Conservation (phyloP, 2,329 filamentous ascomycete genomes). For the Pseudogymnoascus sp. region DNA sequence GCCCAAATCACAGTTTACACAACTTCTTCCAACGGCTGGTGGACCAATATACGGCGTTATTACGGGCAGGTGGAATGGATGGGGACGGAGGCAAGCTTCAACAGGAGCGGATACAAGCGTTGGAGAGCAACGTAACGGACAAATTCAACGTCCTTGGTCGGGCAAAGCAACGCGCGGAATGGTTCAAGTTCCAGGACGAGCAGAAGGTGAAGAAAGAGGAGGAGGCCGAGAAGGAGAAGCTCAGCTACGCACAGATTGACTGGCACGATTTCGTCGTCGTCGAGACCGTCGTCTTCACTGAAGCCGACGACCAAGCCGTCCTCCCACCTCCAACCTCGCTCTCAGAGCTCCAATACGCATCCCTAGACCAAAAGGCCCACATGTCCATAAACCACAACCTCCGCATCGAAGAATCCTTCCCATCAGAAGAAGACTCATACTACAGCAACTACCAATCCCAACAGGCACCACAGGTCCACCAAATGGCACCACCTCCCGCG, state of each 20-base stretch:
- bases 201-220: conserved; percentile 87
- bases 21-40: conserved; percentile 90
- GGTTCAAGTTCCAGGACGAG: conserved; percentile 71
- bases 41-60: conserved; percentile 81
- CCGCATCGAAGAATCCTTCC: conserved; percentile 92
- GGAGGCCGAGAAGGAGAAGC: conserved; percentile 71
- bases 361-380: conserved; percentile 87
- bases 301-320: conserved; percentile 75
- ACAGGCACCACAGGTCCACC: conserved; percentile 23
- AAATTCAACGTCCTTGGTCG: conserved; percentile 72
- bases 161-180: conserved; percentile 80
- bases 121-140: conserved; percentile 68
- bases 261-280: conserved; percentile 98
- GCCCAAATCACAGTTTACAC: conserved; percentile 91
- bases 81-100: conserved; percentile 56
- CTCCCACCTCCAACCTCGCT: conserved; percentile 84
- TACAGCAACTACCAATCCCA: conserved; percentile 41
- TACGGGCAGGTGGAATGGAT: conserved; percentile 60
- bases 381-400: conserved; percentile 70
- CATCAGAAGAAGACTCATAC: conserved; percentile 61
- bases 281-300: conserved; percentile 87
- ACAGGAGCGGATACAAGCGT: conserved; percentile 60
- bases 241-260: conserved; percentile 76
- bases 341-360: conserved; percentile 86
- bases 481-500: conserved; percentile 35